Conservation (phyloP, 805 yeast species). For the Pichia californica region DNA sequence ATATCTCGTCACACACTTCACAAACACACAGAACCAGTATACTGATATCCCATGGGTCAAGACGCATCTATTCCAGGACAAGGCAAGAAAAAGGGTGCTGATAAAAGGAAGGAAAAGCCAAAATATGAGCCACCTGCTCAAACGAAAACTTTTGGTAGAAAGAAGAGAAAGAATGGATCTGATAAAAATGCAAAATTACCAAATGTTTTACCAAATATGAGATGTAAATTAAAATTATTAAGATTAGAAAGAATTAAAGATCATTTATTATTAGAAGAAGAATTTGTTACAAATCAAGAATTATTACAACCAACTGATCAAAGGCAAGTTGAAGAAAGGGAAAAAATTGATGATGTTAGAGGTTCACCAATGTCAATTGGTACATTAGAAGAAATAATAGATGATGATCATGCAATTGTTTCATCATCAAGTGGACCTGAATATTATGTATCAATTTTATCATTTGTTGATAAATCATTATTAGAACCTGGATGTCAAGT, state of each 20-base stretch:
- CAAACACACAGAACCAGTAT: too few species aligned
- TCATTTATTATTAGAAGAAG: slow-evolving; percentile 90
- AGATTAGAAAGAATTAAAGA: slow-evolving; percentile 96
- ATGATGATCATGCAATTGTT: slow-evolving; percentile 98
- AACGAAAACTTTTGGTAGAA: slow-evolving; percentile 77
- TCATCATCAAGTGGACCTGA: slow-evolving; percentile 95
- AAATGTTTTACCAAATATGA: slow-evolving; percentile 80
- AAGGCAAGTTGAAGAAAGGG: slow-evolving; percentile 92
- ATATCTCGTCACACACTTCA: too few species aligned
- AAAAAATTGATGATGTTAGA: slow-evolving; percentile 89
- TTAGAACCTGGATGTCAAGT: slow-evolving; percentile 97
- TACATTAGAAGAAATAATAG: slow-evolving; percentile 92
- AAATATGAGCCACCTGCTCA: slow-evolving; percentile 98
- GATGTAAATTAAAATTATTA: slow-evolving; percentile 85
- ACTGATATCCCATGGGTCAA: too few species aligned
- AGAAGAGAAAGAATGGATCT: slow-evolving; percentile 82
- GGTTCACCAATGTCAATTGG: slow-evolving; percentile 97
- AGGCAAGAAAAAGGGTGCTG: slow-evolving; percentile 29
- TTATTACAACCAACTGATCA: slow-evolving; percentile 94
- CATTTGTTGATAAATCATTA: slow-evolving; percentile 94
- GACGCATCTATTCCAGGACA: slow-evolving; percentile 31
- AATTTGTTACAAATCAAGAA: slow-evolving; percentile 91
- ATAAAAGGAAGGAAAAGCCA: slow-evolving; percentile 73
- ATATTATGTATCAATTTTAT: slow-evolving; percentile 90
- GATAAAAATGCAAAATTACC: slow-evolving; percentile 72